Base-by-base conservation (phyloP, 139 green algal species). In the Chlamydomonas sp. region DNA sequence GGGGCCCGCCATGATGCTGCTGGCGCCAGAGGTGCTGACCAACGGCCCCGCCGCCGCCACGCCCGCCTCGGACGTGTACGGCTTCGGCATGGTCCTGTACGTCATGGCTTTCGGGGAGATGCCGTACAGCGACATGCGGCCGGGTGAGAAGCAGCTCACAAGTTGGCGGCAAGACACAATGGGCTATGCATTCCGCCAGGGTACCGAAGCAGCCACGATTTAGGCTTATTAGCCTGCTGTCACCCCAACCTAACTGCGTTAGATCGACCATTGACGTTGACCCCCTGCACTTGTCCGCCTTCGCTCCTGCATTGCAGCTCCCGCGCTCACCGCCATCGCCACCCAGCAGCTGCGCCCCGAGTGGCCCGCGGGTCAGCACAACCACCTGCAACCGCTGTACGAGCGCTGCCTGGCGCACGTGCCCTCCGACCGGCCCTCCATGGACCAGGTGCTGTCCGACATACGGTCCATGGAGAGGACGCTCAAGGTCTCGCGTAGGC, bases 1-100 rank as follows among this genome's bases (percentile, higher is more conserved):
- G 67, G 31, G 31, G 6, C 31, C 14, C 17, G 15, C 7, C 67
- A 68, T 66, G 62, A 4, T 66, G 49, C 16, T 85, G 17, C 4
- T 85, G 67, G 80, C 80, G 58, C 67, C 80, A 0, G 67, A 78
- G 80, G 58, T 85, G n/a, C 1, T 9, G 9, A 58, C n/a, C 16
- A 67, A 8, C 31, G 67, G 1, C 31, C 31, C 31, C 1, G 80
- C 57, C 0, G 7, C 7, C 17, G 4, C 0, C 0, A 60, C 64
- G 9, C 5, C 63, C 2, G 57, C 80, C 2, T 58, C 80, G 1
- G 80, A 85, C 80, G 80, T 77, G 58, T 85, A 78, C 8, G 6
- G 67, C 58, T 85, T 58, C 80, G 80, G 80, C 66, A 85, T 85
- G 67, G 58, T 85, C 67, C 80, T 85, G 80, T 85, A 78, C 67